Evolutionary conservation across 306 rosid genomes (phyloP), one percentile per base, ranked within the genome.

Genomic region (Hylodesmum podocarpum): DNA sequence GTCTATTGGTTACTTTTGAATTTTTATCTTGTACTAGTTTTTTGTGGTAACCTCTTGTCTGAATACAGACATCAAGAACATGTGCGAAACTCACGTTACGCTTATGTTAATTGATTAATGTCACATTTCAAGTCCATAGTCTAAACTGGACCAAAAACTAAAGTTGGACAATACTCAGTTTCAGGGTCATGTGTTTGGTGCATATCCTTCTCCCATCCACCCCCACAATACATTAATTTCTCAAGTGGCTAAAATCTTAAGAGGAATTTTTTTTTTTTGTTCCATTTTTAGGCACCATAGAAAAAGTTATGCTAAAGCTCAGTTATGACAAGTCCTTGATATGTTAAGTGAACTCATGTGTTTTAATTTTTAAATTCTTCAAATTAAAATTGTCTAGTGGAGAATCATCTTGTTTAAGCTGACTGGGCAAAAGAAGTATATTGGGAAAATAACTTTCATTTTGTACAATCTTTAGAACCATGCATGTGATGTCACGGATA

Each of bases 401-500:
- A 67, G 16, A 24, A 40, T 4, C 3, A 46, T 13, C 2, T 2
- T 72, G 41, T 51, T 50, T 72, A 63, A 46, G 70, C 31, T 39
- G 28, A 79, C 10, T 40, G 44, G 73, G 78, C 16, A 51, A n/a
- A n/a, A 72, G 39, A 11, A 47, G 9, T 72, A n/a, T 19, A 36
- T 5, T 16, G 15, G 27, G 15, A 57, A 77, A 51, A 64, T 8
- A 40, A 10, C 29, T 63, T 40, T 21, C 6, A 73, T 6, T 54
- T 59, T 69, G 9, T 25, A 47, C 62, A 29, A 19, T 53, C 22
- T 73, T 21, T 33, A 10, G 43, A 28, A 43, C 29, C 68, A 53
- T 49, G 80, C 68, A 53, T 49, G 80, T 29, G 53, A 80, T 43
- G 58, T 61, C 55, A 33, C 2, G 31, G 13, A 79, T 27, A 21